A percentile compares a stretch with the other conserved stretches of the same genome.
These are phyloP conservation scores for Raffaelea deltoideospora DNA, from an alignment of 2,329 filamentous ascomycete species.

Conservation along the genomic window DNA sequence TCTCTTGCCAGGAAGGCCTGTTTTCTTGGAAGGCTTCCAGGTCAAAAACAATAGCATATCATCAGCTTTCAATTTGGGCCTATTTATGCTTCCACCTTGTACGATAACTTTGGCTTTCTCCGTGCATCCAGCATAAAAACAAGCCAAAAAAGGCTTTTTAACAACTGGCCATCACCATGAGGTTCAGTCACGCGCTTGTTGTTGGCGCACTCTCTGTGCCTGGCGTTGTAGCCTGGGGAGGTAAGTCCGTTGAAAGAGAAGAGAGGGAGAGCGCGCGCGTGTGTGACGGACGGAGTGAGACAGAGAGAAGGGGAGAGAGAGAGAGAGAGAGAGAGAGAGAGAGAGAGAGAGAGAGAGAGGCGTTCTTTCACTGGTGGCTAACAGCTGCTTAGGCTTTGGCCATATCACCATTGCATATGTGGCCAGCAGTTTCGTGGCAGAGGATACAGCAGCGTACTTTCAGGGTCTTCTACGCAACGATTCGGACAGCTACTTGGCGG, in stretches of 20 bases:
- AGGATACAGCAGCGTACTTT: constrained; percentile 39
- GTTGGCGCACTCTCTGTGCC: constrained; percentile 18
- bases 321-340: neutral
- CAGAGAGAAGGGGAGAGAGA: neutral
- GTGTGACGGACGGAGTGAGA: neutral
- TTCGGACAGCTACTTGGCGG: constrained; percentile 42
- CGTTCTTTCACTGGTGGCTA: neutral
- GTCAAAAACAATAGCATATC: too few species aligned
- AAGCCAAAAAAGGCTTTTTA: too few species aligned
- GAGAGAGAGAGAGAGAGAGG: neutral
- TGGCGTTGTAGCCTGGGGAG: constrained; percentile 24
- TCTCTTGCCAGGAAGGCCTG: too few species aligned
- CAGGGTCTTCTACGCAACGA: constrained; percentile 39
- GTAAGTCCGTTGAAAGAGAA: constrained; percentile 15
- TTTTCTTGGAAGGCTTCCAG: too few species aligned
- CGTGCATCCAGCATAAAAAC: too few species aligned
- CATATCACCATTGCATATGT: constrained; percentile 52
- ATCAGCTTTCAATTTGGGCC: too few species aligned
- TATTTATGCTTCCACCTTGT: too few species aligned
- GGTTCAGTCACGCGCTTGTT: constrained; percentile 10
- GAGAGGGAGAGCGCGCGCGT: neutral
- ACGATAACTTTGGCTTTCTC: too few species aligned
- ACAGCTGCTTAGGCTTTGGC: constrained; percentile 34
- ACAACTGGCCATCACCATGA: constrained; percentile 8
- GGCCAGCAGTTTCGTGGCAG: constrained; percentile 42